Base-by-base conservation (phyloP, 108 stramenopile species). In the Pseudonitzschia delicatissima region DNA sequence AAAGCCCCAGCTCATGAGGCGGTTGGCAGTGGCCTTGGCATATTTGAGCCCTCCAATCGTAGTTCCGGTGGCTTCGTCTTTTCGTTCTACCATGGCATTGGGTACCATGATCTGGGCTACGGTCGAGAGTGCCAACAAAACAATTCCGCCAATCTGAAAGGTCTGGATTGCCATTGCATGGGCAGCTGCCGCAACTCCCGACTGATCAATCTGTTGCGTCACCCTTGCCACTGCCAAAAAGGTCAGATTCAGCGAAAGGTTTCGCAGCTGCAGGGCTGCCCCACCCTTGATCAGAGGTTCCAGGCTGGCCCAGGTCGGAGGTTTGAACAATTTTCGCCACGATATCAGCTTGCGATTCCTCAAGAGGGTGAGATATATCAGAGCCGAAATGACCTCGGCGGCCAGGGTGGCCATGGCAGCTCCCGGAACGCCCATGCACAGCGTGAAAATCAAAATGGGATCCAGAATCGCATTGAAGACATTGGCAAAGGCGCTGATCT, bases 121-220 rank as follows among this genome's bases (percentile, higher is more conserved):
- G 8, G 81, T 80, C 1, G 83, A 85, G 12, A 96, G 53, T 2
- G 94, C 94, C 47, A 96, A 57, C 59, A 91, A 67, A 12, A 91
- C 90, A 60, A 96, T 83, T 6, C 91, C 91, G 12, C 91, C 94
- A 61, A 96, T 69, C 65, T 91, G 88, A 57, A 88, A 96, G n/a
- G 82, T 73, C 65, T 96, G 90, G 34, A 93, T 92, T 1, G 91
- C 81, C 69, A 96, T 85, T 21, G 91, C 80, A 68, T 92, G 87
- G 11, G 94, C 94, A 5, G 90, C 87, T 26, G 92, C 88, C 8
- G 89, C 88, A 26, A 88, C 87, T 7, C 94, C 91, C n/a, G 81
- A 82, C 23, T 81, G 18, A 62, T 96, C 94, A 63, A 96, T 82
- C 13, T 81, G 67, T 67, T 96, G 94, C 23, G 90, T 88, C 5